phyloP scores from a whole-genome alignment of 176 grass and related monocot species.

The Poa annua region DNA sequence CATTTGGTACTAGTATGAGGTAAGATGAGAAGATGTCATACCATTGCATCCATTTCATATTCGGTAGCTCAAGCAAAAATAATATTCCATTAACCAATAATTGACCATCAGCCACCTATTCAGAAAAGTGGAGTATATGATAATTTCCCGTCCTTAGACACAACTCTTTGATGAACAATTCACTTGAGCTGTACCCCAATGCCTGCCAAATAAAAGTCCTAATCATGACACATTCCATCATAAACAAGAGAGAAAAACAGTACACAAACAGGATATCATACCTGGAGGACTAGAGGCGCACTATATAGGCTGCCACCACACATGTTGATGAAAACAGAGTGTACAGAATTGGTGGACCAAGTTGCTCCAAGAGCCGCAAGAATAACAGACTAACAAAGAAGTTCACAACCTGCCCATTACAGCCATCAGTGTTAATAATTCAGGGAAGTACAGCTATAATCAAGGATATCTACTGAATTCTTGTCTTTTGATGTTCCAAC shows the following conservation, averaged over 20 bases:
- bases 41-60: conserved; percentile 81
- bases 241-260: conserved; percentile 15
- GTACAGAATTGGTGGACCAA: conserved; percentile 85
- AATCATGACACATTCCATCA: conserved; percentile 2
- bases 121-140: neutral
- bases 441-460: conserved; percentile 11
- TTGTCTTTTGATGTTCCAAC: neutral
- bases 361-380: conserved; percentile 72
- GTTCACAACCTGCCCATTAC: conserved; percentile 68
- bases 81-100: conserved; percentile 80
- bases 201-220: conserved; percentile 41
- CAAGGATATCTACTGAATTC: neutral
- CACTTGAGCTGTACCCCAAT: conserved; percentile 75
- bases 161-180: conserved; percentile 99
- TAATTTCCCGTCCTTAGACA: conserved; percentile 74
- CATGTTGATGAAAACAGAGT: conserved; percentile 85
- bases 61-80: conserved; percentile 74
- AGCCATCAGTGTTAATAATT: conserved; percentile 37
- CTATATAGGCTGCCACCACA: conserved; percentile 70
- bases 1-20: neutral
- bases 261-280: conserved; percentile 33
- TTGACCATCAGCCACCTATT: conserved; percentile 79
- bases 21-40: conserved; percentile 42
- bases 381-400: conserved; percentile 96
- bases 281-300: conserved; percentile 71